Evolutionary conservation across 805 yeast genomes (phyloP).

Genomic region (Kluyveromyces lactis): DNA sequence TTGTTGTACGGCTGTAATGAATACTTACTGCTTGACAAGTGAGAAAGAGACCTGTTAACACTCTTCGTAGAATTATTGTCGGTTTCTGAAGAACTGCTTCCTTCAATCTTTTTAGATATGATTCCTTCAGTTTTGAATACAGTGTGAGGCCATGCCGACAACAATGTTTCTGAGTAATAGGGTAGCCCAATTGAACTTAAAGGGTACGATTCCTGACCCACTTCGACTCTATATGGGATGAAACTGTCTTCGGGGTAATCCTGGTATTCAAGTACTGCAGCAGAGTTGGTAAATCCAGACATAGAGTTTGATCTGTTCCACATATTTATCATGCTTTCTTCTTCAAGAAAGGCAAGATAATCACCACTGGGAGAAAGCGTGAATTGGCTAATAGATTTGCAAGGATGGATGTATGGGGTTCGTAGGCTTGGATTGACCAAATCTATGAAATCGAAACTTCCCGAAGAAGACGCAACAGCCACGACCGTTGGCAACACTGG

Average conservation of each 20-base stretch:
- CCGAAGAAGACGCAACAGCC: constrained; percentile 62
- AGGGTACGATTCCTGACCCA: constrained; percentile 45
- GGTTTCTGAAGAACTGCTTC: constrained; percentile 12
- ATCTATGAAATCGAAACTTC: constrained; percentile 82
- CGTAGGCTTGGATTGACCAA: constrained; percentile 59
- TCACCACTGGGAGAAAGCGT: constrained; percentile 56
- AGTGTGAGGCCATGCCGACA: constrained; percentile 73
- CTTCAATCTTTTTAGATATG: constrained; percentile 43
- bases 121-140: constrained; percentile 57
- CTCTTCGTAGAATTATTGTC: constrained; percentile 6
- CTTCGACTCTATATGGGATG: constrained; percentile 17
- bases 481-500: constrained; percentile 78
- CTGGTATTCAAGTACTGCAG: constrained; percentile 46
- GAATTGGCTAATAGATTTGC: constrained; percentile 27
- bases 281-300: constrained; percentile 28
- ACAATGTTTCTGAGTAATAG: constrained; percentile 62
- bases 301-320: constrained; percentile 24
- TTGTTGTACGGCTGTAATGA: constrained; percentile 46
- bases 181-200: constrained; percentile 79
- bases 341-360: constrained; percentile 61
- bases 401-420: constrained; percentile 29
- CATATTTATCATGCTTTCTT: constrained; percentile 38
- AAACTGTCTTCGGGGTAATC: constrained; percentile 33
- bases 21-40: constrained; percentile 28
- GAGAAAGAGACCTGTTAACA: constrained; percentile 4